Conservation (phyloP, 306 rosid genomes). For the Fagus crenata region DNA sequence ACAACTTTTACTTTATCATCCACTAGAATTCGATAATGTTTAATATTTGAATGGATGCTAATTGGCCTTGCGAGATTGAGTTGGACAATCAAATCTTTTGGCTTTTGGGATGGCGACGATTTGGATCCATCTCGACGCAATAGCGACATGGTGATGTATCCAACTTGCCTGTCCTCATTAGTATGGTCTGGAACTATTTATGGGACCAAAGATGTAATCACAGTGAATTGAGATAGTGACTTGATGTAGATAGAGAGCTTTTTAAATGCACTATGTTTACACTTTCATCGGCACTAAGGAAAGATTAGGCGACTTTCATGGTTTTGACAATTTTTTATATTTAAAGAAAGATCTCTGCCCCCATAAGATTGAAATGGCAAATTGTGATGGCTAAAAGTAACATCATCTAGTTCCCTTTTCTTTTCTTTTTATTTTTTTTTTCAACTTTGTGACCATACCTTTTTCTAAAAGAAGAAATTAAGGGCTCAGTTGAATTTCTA, state of each 20-base stretch:
- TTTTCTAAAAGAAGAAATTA: no score
- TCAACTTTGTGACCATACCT: no score
- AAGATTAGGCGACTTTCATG: no score
- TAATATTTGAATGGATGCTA: neutral
- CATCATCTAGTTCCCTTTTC: no score
- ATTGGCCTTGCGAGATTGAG: neutral
- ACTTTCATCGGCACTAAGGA: no score
- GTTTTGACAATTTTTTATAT: no score
- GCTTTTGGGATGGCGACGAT: neutral
- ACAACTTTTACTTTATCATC: neutral
- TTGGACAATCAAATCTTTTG: neutral
- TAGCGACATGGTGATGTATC: no score
- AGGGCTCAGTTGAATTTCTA: no score
- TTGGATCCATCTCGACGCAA: no score
- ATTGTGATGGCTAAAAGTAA: neutral
- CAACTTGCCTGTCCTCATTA: neutral
- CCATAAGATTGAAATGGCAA: neutral
- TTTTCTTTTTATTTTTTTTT: no score
- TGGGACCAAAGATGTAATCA: neutral
- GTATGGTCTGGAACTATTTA: neutral
- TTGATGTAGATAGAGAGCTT: neutral
- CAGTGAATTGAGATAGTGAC: neutral
- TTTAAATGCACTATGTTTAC: neutral
- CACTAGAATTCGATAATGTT: neutral
- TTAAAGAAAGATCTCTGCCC: no score